Conservation (phyloP, 2,329 filamentous ascomycete genomes). For the Fusarium phyllophilum region DNA sequence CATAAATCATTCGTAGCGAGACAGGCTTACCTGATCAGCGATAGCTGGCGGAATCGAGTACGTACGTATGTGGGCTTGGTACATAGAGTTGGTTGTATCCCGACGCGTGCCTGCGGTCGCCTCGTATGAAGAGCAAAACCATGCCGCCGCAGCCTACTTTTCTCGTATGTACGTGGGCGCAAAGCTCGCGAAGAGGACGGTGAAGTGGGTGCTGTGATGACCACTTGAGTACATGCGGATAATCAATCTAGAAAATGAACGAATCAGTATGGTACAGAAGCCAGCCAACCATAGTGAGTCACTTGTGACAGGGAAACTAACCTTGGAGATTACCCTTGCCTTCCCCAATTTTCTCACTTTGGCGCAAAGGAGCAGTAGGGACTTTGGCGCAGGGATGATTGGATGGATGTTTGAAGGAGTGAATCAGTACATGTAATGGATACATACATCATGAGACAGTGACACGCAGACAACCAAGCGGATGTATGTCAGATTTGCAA, state of each 20-base stretch:
- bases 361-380: constrained; percentile 9
- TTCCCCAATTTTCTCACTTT: constrained; percentile 23
- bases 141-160: constrained; percentile 40
- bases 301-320: constrained; percentile 18
- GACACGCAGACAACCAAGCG: constrained; percentile 10
- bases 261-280: constrained; percentile 25
- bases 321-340: constrained; percentile 27
- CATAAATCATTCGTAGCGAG: not conserved
- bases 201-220: constrained; percentile 37
- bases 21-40: constrained; percentile 35
- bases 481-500: constrained; percentile 27
- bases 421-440: constrained; percentile 26
- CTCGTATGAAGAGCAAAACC: constrained; percentile 39
- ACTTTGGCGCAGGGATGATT: constrained; percentile 27
- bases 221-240: constrained; percentile 19
- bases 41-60: constrained; percentile 33
- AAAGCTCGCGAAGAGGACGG: constrained; percentile 28
- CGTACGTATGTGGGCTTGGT: constrained; percentile 25
- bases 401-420: constrained; percentile 24
- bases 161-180: constrained; percentile 36
- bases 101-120: constrained; percentile 26
- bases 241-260: constrained; percentile 29
- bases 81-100: constrained; percentile 31
- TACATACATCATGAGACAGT: constrained; percentile 34
- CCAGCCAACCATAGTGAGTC: constrained; percentile 33